Base-by-base conservation (phyloP, 805 yeast species). In the Blastobotrys robertii region DNA sequence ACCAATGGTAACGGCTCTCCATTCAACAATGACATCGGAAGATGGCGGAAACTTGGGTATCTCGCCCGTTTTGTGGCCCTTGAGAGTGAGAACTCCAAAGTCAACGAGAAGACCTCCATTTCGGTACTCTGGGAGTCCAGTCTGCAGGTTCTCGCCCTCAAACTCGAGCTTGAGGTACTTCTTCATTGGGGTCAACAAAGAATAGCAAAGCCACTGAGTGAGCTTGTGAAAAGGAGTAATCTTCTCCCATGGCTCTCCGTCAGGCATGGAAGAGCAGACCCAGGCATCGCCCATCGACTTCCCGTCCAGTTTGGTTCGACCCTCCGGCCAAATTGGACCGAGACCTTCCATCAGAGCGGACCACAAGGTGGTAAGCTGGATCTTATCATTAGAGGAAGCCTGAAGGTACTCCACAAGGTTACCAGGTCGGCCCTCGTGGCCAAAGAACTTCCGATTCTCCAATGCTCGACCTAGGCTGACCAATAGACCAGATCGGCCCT, bases 141-240 rank as follows among this genome's bases (percentile, higher is more conserved):
- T 75, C 63, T 72, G 72, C 42, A 64, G 59, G 6, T 56, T 50
- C 37, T 69, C 64, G 47, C 70, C 66, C 8, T 48, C 44, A 51
- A 74, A 67, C 30, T 50, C 48, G 42, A 67, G 58, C 3, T 77
- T 79, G 45, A 59, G 70, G 28, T 42, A 50, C 12, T 62, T 58
- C 40, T 63, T 65, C 37, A 79, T 59, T 5, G 82, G 83, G 10
- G 69, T 67, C 13, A 78, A 54, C 40, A 78, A 56, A 1, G 84
- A 78, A 54, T 78, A 78, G 14, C 81, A 72, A 8, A 78, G 62
- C 84, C 84, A 78, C 57, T 78, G 84, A 0, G 81, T 76, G 32
- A 79, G 63, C 46, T 79, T 78, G 51, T 78, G 84, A 58, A 78
- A 78, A 2, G 83, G 77, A 12, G 75, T 75, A 38, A 77, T 69